Conservation (phyloP, 2,329 filamentous ascomycete genomes). For the Tolypocladium amazonense region DNA sequence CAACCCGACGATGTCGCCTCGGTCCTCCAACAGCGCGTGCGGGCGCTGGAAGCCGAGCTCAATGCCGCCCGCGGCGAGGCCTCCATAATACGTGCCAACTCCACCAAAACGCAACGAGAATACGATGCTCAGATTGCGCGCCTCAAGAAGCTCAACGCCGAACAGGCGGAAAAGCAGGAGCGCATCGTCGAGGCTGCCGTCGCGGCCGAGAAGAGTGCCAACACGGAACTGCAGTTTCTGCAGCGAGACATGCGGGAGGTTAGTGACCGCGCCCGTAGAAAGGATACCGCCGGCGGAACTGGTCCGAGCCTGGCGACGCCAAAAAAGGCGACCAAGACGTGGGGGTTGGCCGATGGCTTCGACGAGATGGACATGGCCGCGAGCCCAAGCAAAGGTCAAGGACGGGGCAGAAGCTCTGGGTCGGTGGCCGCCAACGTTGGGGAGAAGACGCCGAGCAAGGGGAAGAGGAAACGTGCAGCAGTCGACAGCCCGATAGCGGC, state of each 20-base stretch:
- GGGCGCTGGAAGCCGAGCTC: slow-evolving; percentile 44
- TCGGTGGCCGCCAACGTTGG: slow-evolving; percentile 32
- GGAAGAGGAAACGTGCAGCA: slow-evolving; percentile 57
- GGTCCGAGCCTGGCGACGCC: slow-evolving; percentile 38
- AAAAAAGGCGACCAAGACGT: slow-evolving; percentile 44
- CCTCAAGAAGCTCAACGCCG: slow-evolving; percentile 52
- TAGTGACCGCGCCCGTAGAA: slow-evolving; percentile 35
- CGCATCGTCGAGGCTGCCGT: slow-evolving; percentile 53
- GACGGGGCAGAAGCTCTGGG: slow-evolving; percentile 26
- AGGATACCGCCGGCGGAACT: slow-evolving; percentile 21
- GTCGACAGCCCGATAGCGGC: slow-evolving; percentile 57
- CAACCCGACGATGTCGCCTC: slow-evolving; percentile 26
- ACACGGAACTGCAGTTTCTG: slow-evolving; percentile 63
- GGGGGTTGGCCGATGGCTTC: slow-evolving; percentile 63
- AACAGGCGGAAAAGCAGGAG: slow-evolving; percentile 53
- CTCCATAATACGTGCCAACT: slow-evolving; percentile 62
- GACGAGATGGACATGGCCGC: slow-evolving; percentile 51
- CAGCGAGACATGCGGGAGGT: slow-evolving; percentile 60
- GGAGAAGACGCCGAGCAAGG: slow-evolving; percentile 52
- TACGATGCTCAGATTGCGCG: slow-evolving; percentile 52
- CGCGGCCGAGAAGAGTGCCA: slow-evolving; percentile 52
- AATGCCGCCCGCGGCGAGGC: slow-evolving; percentile 59
- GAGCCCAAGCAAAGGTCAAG: slow-evolving; percentile 42
- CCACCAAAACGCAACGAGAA: slow-evolving; percentile 48
- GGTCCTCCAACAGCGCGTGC: slow-evolving; percentile 40